Conservation (phyloP, 202 grass and related monocot species). For the Schoenoplectus triqueter region DNA sequence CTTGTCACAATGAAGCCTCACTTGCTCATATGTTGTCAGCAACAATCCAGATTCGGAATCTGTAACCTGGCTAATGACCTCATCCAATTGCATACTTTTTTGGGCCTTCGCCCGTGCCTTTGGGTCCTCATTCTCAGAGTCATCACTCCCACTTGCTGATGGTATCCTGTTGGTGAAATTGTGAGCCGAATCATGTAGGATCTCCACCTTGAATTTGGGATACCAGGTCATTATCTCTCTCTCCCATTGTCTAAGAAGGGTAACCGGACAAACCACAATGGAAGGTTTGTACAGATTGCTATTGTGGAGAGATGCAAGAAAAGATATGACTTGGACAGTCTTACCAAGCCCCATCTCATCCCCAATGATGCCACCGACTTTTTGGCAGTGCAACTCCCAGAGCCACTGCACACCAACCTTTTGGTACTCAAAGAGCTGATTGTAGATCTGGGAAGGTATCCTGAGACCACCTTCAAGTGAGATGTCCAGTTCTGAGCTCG, state of each 20-base stretch:
- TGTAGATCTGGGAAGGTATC: constrained; percentile 67
- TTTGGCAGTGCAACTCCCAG: constrained; percentile 96
- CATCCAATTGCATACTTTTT: constrained; percentile 64
- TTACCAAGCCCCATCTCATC: constrained; percentile 98
- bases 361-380: constrained; percentile 88
- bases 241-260: constrained; percentile 86
- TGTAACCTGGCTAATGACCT: constrained; percentile 73
- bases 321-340: constrained; percentile 81
- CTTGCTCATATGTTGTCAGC: constrained; percentile 90
- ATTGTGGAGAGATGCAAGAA: constrained; percentile 86
- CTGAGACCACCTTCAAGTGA: constrained; percentile 86
- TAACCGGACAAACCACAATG: constrained; percentile 81
- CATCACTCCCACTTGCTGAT: constrained; percentile 63
- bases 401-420: constrained; percentile 95
- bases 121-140: constrained; percentile 54
- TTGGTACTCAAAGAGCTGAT: constrained; percentile 87
- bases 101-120: constrained; percentile 42
- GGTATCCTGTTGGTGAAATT: constrained; percentile 46
- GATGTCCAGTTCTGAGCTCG: constrained; percentile 46
- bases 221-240: constrained; percentile 86
- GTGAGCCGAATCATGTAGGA: constrained; percentile 83
- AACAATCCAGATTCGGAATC: constrained; percentile 84
- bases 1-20: constrained; percentile 72
- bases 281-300: constrained; percentile 84
- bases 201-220: constrained; percentile 81